A percentile compares a stretch with the other conserved stretches of the same genome.
Conservation (phyloP, 805 yeast genomes). For the Barnettozyma siamensis region DNA sequence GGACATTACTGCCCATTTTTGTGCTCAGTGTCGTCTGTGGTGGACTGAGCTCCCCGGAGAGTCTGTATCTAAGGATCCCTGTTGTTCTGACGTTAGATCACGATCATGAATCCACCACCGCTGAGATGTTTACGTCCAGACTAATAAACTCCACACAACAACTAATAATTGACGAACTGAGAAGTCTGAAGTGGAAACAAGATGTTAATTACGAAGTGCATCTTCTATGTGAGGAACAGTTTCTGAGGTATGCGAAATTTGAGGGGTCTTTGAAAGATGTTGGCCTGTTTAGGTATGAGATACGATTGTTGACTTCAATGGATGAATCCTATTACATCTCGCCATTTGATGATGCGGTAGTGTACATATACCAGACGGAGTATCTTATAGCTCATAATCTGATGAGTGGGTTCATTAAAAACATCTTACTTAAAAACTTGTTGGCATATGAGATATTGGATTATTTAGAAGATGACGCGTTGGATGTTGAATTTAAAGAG, state of each 20-base stretch:
- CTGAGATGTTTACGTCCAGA: neutral
- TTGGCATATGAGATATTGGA: constrained; percentile 4
- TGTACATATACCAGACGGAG: constrained; percentile 4
- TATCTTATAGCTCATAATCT: constrained; percentile 4
- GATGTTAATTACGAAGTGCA: constrained; percentile 1
- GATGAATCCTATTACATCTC: constrained; percentile 5
- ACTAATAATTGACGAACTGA: neutral
- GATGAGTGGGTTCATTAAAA: constrained; percentile 1
- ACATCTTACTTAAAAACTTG: constrained; percentile 3
- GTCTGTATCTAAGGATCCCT: neutral
- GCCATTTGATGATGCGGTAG: constrained; percentile 3
- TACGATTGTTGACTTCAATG: constrained; percentile 1
- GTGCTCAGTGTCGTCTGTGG: neutral
- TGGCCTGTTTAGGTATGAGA: neutral
- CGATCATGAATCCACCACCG: neutral
- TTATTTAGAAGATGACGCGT: neutral
- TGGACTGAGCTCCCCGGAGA: neutral
- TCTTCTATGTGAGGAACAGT: neutral
- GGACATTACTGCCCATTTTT: too few species aligned
- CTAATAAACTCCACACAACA: constrained; percentile 1
- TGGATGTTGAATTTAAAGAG: neutral
- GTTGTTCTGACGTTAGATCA: neutral
- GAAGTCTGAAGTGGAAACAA: neutral
- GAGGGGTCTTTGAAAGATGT: too few species aligned
- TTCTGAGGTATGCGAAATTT: neutral